Percentiles rank a stretch among this genome's conserved stretches.
Conservation (phyloP, 2,329 filamentous ascomycete species). For the Colletotrichum zoysiae region DNA sequence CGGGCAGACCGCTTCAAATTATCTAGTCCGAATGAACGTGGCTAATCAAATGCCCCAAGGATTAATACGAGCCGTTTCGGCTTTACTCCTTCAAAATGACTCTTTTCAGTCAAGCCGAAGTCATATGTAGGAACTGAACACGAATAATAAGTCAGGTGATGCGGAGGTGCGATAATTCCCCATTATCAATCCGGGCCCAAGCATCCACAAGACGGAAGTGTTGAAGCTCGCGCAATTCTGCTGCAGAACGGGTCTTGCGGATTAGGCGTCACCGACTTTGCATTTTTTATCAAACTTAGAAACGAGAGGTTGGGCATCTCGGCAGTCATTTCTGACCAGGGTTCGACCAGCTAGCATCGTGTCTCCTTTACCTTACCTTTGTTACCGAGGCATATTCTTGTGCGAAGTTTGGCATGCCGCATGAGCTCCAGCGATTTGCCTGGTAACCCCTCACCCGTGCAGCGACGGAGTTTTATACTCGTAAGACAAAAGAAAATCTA, state of each 20-base stretch:
- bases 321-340: not conserved
- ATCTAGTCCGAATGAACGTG: not conserved
- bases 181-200: not conserved
- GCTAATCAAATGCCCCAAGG: not conserved
- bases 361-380: not conserved
- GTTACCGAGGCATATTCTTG: not conserved
- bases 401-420: too few species aligned
- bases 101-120: not conserved
- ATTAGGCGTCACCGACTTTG: not conserved
- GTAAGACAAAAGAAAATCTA: not conserved
- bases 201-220: too few species aligned
- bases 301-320: too few species aligned
- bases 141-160: not conserved
- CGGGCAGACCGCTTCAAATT: not conserved
- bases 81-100: not conserved
- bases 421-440: not conserved
- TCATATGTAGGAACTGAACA: not conserved
- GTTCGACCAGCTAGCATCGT: not conserved
- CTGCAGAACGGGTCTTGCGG: not conserved
- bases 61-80: not conserved
- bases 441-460: not conserved
- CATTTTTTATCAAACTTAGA: not conserved
- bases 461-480: too few species aligned
- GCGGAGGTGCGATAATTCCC: not conserved
- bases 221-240: too few species aligned